Evolutionary conservation across 2,329 filamentous ascomycete species (phyloP).

Genomic region (Decorospora gaudefroyi): DNA sequence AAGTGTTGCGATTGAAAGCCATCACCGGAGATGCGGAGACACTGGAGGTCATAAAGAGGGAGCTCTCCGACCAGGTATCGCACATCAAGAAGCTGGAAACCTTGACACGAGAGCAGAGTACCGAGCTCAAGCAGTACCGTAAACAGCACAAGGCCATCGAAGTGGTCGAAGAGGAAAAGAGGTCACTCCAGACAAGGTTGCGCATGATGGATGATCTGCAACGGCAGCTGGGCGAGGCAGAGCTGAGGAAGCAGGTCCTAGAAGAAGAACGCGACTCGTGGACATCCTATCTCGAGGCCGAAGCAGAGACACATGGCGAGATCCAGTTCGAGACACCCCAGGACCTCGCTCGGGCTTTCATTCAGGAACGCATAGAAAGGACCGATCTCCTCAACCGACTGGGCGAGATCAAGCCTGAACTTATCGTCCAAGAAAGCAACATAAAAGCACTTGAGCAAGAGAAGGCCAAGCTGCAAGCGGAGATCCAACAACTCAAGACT

Average conservation of each 20-base stretch:
- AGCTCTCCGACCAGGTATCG: constrained; percentile 88
- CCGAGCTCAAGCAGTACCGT: constrained; percentile 79
- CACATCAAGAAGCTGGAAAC: constrained; percentile 85
- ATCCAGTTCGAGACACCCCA: constrained; percentile 86
- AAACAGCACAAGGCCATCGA: constrained; percentile 85
- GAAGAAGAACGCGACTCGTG: constrained; percentile 88
- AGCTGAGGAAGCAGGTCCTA: constrained; percentile 80
- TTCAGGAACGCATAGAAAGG: constrained; percentile 79
- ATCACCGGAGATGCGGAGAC: constrained; percentile 87
- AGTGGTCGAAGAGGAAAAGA: constrained; percentile 93
- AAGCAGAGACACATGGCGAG: constrained; percentile 63
- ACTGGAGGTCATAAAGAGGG: constrained; percentile 79
- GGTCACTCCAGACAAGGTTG: constrained; percentile 75
- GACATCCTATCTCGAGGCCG: constrained; percentile 79
- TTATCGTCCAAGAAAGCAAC: constrained; percentile 74
- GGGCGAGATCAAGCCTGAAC: constrained; percentile 77
- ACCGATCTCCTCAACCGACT: constrained; percentile 79
- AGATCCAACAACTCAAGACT: constrained; percentile 71
- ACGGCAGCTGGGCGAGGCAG: constrained; percentile 75
- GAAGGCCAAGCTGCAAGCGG: constrained; percentile 64
- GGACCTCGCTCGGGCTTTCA: constrained; percentile 79
- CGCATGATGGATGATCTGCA: constrained; percentile 75
- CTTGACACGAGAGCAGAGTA: constrained; percentile 75
- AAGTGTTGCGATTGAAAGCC: constrained; percentile 81
- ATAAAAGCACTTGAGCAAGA: constrained; percentile 75